Conservation (phyloP, 208 protist species). For the Leishmania major region DNA sequence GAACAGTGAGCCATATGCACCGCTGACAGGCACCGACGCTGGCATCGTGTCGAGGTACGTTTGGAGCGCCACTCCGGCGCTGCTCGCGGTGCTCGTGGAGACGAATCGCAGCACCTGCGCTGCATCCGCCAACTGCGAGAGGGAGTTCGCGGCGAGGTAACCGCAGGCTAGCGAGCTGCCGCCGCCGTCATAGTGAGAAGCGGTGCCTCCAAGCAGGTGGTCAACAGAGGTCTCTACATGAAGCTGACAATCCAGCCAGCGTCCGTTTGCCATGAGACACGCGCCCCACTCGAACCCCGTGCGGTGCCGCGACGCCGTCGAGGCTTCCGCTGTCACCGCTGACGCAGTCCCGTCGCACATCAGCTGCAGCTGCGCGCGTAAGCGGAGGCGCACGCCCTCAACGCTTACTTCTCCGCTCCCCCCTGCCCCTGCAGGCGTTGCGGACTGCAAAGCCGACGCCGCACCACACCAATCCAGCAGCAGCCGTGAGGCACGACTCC, state of each 20-base stretch:
- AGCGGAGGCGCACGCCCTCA: neutral
- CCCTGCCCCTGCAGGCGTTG: neutral
- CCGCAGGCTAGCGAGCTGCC: neutral
- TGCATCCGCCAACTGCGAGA: constrained; percentile 10
- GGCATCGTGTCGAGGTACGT: constrained; percentile 5
- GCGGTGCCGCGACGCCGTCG: neutral
- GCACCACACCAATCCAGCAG: constrained; percentile 9
- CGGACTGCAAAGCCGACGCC: neutral
- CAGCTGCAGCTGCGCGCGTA: constrained; percentile 5
- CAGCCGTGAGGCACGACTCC: neutral
- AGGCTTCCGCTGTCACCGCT: neutral
- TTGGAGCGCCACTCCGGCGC: neutral
- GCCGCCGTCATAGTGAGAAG: neutral
- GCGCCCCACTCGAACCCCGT: constrained; percentile 5
- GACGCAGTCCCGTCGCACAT: constrained; percentile 2
- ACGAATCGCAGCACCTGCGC: constrained; percentile 3
- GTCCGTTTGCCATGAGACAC: constrained; percentile 5
- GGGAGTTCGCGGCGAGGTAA: constrained; percentile 1
- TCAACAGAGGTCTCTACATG: neutral
- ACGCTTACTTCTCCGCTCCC: neutral
- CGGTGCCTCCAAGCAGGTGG: neutral
- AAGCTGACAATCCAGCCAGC: constrained; percentile 7
- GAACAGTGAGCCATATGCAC: constrained; percentile 1
- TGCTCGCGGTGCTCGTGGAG: neutral
- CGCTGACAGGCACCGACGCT: neutral